phyloP scores from a whole-genome alignment of 768 basidiomycete species.

The Baorangia bicolor region DNA sequence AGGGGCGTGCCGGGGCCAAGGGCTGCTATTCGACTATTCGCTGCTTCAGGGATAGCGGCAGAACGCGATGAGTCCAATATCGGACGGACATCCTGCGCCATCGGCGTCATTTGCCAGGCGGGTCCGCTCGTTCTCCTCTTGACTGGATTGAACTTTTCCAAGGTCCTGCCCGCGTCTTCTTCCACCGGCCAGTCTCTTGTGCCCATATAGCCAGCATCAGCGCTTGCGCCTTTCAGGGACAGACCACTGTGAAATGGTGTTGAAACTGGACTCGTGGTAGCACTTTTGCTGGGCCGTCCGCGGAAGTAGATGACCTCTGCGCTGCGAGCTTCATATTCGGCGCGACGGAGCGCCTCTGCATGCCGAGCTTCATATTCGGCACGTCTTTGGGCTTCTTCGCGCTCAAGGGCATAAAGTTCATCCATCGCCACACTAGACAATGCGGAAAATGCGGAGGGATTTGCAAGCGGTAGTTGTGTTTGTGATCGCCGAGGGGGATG shows the following conservation, averaged over 20 bases:
- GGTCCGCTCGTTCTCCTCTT: conserved; percentile 56
- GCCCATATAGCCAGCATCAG: conserved; percentile 44
- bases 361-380: conserved; percentile 85
- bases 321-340: conserved; percentile 57
- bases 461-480: conserved; percentile 26
- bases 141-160: conserved; percentile 27
- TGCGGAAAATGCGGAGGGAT: conserved; percentile 58
- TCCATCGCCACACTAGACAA: conserved; percentile 80
- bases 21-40: conserved; percentile 15
- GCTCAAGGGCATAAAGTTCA: conserved; percentile 87
- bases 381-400: conserved; percentile 75
- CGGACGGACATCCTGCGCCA: conserved; percentile 34
- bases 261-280: conserved; percentile 63
- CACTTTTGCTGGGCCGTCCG: conserved; percentile 54
- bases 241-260: conserved; percentile 37
- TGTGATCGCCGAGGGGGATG: conserved; percentile 31
- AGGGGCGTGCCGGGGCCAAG: conserved; percentile 25
- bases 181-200: conserved; percentile 37
- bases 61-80: conserved; percentile 17
- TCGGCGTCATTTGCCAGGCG: conserved; percentile 51
- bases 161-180: conserved; percentile 26
- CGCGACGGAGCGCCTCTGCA: conserved; percentile 64
- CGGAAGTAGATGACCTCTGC: conserved; percentile 43
- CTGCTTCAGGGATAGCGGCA: conserved; percentile 14
- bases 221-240: conserved; percentile 21